Conservation (phyloP, 768 basidiomycete species). For the Pisolithus orientalis region DNA sequence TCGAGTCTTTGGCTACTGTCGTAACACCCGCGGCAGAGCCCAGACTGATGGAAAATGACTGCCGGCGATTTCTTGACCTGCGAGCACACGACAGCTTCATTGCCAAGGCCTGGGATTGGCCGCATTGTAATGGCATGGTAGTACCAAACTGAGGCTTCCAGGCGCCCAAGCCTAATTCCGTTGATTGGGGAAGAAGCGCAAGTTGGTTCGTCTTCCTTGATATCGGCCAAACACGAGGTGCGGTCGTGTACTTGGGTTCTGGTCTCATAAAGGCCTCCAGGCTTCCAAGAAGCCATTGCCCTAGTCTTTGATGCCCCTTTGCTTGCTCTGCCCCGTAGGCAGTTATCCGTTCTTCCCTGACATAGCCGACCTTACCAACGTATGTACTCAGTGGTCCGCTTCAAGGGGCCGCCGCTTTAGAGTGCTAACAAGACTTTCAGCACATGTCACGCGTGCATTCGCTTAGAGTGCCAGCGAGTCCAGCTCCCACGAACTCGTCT, state of each 20-base stretch:
- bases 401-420: background rate
- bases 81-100: no score
- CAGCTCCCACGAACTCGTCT: background rate
- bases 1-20: no score
- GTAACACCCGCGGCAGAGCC: no score
- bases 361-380: slow-evolving; percentile 12
- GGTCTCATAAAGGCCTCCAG: slow-evolving; percentile 22
- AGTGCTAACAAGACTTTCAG: slow-evolving; percentile 11
- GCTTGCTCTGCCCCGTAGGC: slow-evolving; percentile 18
- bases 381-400: slow-evolving; percentile 1
- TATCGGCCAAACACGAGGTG: slow-evolving; percentile 21
- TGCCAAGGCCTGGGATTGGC: background rate
- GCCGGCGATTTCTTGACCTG: no score
- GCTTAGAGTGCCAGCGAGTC: background rate
- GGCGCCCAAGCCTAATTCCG: slow-evolving; percentile 15
- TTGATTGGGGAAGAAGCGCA: slow-evolving; percentile 11
- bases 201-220: slow-evolving; percentile 18
- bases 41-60: no score
- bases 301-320: slow-evolving; percentile 17
- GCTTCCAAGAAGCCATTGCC: slow-evolving; percentile 9
- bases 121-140: slow-evolving; percentile 19
- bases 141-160: slow-evolving; percentile 16
- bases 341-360: slow-evolving; percentile 18
- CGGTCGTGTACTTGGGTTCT: slow-evolving; percentile 27
- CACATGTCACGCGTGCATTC: slow-evolving; percentile 18